Percentiles rank a stretch among this genome's conserved stretches.
Evolutionary conservation across 306 rosid genomes (phyloP).

Genomic region (Prunus kanzakura): DNA sequence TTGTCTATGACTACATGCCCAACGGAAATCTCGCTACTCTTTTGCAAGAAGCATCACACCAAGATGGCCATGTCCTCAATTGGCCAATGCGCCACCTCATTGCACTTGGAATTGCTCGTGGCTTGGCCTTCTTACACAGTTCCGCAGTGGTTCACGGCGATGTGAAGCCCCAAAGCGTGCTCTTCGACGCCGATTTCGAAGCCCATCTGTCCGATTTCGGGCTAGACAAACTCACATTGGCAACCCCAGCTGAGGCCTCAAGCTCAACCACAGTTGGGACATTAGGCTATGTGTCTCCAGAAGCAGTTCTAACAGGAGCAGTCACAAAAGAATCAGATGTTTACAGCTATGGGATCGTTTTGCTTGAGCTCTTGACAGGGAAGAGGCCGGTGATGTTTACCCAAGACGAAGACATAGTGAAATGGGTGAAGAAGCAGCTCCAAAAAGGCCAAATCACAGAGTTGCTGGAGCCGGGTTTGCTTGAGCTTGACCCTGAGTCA

Average conservation of each 20-base stretch:
- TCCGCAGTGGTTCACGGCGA: slow-evolving; percentile 73
- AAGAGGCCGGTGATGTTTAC: slow-evolving; percentile 90
- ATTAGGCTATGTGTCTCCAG: slow-evolving; percentile 78
- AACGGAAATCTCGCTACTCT: slow-evolving; percentile 96
- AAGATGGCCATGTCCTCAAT: slow-evolving; percentile 92
- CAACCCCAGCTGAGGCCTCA: slow-evolving; percentile 61
- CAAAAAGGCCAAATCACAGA: slow-evolving; percentile 89
- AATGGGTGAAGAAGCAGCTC: slow-evolving; percentile 91
- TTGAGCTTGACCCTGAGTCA: slow-evolving; percentile 91
- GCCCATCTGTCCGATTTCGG: slow-evolving; percentile 95
- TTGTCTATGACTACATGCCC: slow-evolving; percentile 91
- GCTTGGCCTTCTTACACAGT: slow-evolving; percentile 79
- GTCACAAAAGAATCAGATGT: slow-evolving; percentile 81
- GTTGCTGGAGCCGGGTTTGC: slow-evolving; percentile 82
- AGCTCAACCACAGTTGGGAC: slow-evolving; percentile 72
- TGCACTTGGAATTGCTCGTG: slow-evolving; percentile 91
- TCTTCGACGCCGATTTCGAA: slow-evolving; percentile 92
- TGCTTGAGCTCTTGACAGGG: slow-evolving; percentile 81
- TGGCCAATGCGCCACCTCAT: slow-evolving; percentile 99
- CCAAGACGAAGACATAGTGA: slow-evolving; percentile 89
- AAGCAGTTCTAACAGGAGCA: slow-evolving; percentile 75
- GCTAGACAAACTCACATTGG: slow-evolving; percentile 51
- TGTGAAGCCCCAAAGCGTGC: slow-evolving; percentile 77
- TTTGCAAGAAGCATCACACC: slow-evolving; percentile 97
- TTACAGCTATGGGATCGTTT: slow-evolving; percentile 84